Conservation (phyloP, 495 filamentous ascomycete species). For the Saxophila tyrrhenica region DNA sequence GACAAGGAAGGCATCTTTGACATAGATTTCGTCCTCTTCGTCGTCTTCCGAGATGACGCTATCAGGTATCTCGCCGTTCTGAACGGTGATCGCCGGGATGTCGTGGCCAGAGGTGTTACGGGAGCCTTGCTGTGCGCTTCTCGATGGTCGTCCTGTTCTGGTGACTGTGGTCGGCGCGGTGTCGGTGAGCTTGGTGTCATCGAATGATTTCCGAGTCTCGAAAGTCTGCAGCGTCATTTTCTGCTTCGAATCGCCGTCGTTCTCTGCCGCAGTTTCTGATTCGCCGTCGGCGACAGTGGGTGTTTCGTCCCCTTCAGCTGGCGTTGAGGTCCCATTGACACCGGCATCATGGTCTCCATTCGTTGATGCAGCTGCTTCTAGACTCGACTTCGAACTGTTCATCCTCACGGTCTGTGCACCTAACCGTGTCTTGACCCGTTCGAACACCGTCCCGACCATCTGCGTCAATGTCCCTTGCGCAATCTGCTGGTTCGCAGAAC, state of each 20-base stretch:
- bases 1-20: conserved; percentile 91
- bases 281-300: conserved; percentile 39
- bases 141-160: conserved; percentile 44
- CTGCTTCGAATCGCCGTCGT: conserved; percentile 51
- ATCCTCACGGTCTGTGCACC: conserved; percentile 69
- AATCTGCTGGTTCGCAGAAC: conserved; percentile 83
- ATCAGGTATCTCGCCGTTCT: conserved; percentile 37
- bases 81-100: conserved; percentile 29
- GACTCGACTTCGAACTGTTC: conserved; percentile 36
- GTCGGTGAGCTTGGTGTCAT: conserved; percentile 81
- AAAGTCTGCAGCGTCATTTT: conserved; percentile 94
- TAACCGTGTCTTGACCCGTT: conserved; percentile 77
- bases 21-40: conserved; percentile 90
- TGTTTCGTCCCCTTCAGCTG: conserved; percentile 21
- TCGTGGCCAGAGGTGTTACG: conserved; percentile 43
- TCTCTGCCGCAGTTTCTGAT: conserved; percentile 43
- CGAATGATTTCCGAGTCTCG: conserved; percentile 84
- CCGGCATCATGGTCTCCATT: conserved; percentile 27
- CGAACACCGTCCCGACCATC: conserved; percentile 97
- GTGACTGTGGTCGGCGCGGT: conserved; percentile 89
- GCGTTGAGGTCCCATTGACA: conserved; percentile 22
- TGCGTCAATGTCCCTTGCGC: conserved; percentile 94
- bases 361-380: conserved; percentile 26
- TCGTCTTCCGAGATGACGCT: conserved; percentile 52
- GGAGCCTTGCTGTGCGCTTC: conserved; percentile 32